Conservation (phyloP, 305 asterid species). For the Withania somnifera region DNA sequence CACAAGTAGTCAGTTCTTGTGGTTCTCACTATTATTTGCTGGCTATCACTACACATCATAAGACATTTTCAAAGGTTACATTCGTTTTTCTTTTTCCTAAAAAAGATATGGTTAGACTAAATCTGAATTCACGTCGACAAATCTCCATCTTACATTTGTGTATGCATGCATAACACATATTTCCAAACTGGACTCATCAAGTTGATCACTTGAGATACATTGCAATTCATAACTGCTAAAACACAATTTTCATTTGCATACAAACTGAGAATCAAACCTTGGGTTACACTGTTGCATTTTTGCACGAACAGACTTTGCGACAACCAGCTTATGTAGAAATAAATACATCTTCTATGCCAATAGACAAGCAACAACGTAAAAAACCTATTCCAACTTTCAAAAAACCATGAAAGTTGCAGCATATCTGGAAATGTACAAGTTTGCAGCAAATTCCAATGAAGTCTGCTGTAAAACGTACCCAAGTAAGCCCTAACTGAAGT, state of each 20-base stretch:
- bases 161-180: background rate
- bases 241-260: background rate
- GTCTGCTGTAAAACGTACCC: background rate
- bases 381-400: background rate
- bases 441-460: background rate
- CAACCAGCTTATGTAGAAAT: background rate
- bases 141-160: no score
- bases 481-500: background rate
- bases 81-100: no score
- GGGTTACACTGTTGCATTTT: background rate
- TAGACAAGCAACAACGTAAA: background rate
- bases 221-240: background rate
- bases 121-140: no score
- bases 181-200: no score
- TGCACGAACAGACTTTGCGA: background rate
- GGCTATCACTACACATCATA: no score
- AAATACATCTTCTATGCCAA: background rate
- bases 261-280: background rate
- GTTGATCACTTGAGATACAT: background rate
- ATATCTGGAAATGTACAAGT: background rate
- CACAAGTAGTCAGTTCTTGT: no score
- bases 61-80: no score
- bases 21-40: no score
- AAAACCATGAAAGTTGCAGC: background rate
- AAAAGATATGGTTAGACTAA: no score